These are phyloP conservation scores for Withania somnifera DNA, from an alignment of 305 asterid species.

Conservation along the genomic window DNA sequence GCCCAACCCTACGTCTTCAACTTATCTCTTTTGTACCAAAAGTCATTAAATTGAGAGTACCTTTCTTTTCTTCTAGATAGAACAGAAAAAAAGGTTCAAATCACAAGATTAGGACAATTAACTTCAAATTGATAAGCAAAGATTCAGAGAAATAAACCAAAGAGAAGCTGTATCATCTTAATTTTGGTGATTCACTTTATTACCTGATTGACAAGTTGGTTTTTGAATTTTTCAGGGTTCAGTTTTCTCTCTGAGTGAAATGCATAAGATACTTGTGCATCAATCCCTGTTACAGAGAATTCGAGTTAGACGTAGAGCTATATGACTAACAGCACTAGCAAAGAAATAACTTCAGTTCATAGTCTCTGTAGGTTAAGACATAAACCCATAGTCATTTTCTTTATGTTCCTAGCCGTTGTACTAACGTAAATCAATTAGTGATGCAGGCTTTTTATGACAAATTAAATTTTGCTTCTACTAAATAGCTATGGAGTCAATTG, in stretches of 20 bases:
- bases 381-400: not conserved
- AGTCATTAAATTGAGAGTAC: not conserved
- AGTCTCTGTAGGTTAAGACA: not conserved
- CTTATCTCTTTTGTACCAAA: not conserved
- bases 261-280: conserved; percentile 92
- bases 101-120: not conserved
- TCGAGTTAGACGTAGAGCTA: not conserved
- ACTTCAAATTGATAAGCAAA: not conserved
- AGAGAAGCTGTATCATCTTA: not conserved
- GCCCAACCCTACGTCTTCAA: not conserved
- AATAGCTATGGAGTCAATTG: not conserved
- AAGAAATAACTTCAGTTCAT: not conserved
- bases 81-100: conserved; percentile 9
- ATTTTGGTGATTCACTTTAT: not conserved
- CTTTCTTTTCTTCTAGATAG: not conserved
- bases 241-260: conserved; percentile 85
- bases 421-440: not conserved
- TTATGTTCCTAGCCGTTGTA: not conserved
- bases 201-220: conserved; percentile 92
- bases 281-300: conserved; percentile 63
- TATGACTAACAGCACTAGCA: not conserved
- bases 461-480: not conserved
- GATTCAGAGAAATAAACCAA: not conserved
- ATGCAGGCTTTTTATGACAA: not conserved
- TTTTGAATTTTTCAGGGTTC: conserved; percentile 85